phyloP scores from a whole-genome alignment of 495 filamentous ascomycete species.

The Xeromyces bisporus region DNA sequence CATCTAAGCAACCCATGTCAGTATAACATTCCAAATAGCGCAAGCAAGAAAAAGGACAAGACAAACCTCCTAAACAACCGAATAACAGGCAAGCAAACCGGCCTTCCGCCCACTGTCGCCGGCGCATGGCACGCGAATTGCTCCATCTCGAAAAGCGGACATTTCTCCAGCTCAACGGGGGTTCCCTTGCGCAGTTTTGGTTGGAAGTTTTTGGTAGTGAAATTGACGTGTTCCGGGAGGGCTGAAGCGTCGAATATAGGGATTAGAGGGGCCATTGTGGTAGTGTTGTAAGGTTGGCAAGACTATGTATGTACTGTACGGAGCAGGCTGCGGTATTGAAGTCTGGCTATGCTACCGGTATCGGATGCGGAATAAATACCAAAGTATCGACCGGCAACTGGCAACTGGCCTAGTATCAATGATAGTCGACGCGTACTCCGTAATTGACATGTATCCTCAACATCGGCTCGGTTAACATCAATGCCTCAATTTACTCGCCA shows the following conservation, averaged over 20 bases:
- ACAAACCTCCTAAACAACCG: conserved; percentile 66
- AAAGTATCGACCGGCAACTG: too few species aligned
- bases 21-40: neutral
- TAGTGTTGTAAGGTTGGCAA: too few species aligned
- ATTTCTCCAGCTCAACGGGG: conserved; percentile 42
- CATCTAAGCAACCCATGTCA: conserved; percentile 37
- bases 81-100: conserved; percentile 58
- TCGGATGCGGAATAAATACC: too few species aligned
- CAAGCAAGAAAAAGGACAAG: neutral
- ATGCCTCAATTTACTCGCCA: neutral
- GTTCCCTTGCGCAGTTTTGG: conserved; percentile 28
- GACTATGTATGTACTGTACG: too few species aligned
- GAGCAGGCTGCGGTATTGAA: too few species aligned
- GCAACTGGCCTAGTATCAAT: too few species aligned
- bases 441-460: too few species aligned
- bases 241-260: conserved; percentile 23
- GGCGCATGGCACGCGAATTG: conserved; percentile 62
- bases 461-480: neutral
- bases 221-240: conserved; percentile 27
- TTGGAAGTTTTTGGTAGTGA: conserved; percentile 23
- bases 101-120: conserved; percentile 38
- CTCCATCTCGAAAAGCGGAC: conserved; percentile 58
- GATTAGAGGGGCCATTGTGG: conserved; percentile 27
- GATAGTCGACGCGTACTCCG: too few species aligned
- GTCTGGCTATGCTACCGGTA: too few species aligned